phyloP scores from a whole-genome alignment of 139 green algal species.

The Deuterostichococcus epilithicus region DNA sequence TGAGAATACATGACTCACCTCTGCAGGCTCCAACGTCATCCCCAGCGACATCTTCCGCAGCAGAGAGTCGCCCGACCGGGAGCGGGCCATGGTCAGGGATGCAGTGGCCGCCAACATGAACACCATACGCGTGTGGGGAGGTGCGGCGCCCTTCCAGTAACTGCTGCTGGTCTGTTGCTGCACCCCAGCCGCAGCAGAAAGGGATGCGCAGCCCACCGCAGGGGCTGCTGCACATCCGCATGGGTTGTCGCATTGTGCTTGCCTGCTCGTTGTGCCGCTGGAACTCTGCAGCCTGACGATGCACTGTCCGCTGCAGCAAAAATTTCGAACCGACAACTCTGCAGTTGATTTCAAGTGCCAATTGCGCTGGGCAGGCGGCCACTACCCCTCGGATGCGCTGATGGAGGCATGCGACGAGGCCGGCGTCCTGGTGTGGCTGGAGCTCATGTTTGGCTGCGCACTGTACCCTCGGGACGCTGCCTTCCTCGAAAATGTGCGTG shows the following conservation, averaged over 20 bases:
- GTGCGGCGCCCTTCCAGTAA: too few relatives aligned
- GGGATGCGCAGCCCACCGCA: too few relatives aligned
- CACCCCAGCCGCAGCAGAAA: too few relatives aligned
- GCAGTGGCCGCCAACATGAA: constrained; percentile 66
- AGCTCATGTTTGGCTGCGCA: constrained; percentile 58
- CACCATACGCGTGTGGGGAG: constrained; percentile 75
- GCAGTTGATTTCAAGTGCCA: constrained; percentile 23
- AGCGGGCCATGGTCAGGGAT: constrained; percentile 36
- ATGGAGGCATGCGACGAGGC: constrained; percentile 62
- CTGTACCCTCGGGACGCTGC: constrained; percentile 38
- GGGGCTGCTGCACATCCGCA: too few relatives aligned
- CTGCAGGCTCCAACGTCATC: constrained; percentile 69
- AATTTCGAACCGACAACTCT: not conserved
- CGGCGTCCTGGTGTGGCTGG: constrained; percentile 76
- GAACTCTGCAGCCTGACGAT: too few relatives aligned
- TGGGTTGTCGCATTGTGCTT: too few relatives aligned
- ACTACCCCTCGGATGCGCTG: constrained; percentile 52
- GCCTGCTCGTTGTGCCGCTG: constrained; percentile 6
- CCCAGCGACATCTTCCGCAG: constrained; percentile 52
- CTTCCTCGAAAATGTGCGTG: constrained; percentile 39
- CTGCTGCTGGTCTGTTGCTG: too few relatives aligned
- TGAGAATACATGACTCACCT: not conserved
- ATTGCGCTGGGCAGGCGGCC: constrained; percentile 4
- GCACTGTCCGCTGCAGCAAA: too few relatives aligned
- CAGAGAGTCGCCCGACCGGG: not conserved